Percentiles rank a stretch among this genome's conserved stretches.
These are phyloP conservation scores for Cyclotella sp. DNA, from an alignment of 108 stramenopile species.

Conservation along the genomic window DNA sequence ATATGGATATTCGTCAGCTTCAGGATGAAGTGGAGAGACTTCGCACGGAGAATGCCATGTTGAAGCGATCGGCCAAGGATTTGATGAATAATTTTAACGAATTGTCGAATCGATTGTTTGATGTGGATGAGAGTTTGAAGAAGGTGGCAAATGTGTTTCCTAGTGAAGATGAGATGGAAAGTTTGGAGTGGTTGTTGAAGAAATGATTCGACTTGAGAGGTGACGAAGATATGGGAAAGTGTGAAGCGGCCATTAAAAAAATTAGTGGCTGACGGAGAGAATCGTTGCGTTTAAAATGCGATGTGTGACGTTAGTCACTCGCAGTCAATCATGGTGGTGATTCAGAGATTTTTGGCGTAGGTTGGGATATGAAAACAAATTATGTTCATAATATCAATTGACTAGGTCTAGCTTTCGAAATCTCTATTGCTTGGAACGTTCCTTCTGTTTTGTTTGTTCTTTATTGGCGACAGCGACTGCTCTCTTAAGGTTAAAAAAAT, in stretches of 20 bases:
- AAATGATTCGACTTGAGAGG: conserved; percentile 3
- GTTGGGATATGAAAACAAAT: too few relatives aligned
- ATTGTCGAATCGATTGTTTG: conserved; percentile 46
- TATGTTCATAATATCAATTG: too few relatives aligned
- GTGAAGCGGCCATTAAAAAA: background rate
- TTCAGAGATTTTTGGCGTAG: too few relatives aligned
- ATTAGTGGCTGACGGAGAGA: too few relatives aligned
- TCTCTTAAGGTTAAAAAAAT: too few relatives aligned
- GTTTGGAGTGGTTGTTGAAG: conserved; percentile 49
- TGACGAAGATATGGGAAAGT: background rate
- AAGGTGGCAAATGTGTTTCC: conserved; percentile 54
- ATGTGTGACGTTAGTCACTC: too few relatives aligned
- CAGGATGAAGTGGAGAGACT: conserved; percentile 40
- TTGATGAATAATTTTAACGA: conserved; percentile 51
- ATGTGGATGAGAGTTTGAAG: conserved; percentile 50
- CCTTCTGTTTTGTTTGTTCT: too few relatives aligned
- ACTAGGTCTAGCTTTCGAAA: too few relatives aligned
- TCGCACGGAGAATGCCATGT: conserved; percentile 40
- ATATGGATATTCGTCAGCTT: conserved; percentile 12
- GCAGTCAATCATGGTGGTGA: too few relatives aligned
- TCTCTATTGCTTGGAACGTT: too few relatives aligned
- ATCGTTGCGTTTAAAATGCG: too few relatives aligned
- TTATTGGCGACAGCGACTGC: too few relatives aligned
- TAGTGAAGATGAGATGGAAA: conserved; percentile 50
- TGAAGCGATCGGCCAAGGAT: conserved; percentile 40